Percentiles rank a stretch among this genome's conserved stretches.
phyloP scores from a whole-genome alignment of 805 yeast genomes.

The Suhomyces sp. region DNA sequence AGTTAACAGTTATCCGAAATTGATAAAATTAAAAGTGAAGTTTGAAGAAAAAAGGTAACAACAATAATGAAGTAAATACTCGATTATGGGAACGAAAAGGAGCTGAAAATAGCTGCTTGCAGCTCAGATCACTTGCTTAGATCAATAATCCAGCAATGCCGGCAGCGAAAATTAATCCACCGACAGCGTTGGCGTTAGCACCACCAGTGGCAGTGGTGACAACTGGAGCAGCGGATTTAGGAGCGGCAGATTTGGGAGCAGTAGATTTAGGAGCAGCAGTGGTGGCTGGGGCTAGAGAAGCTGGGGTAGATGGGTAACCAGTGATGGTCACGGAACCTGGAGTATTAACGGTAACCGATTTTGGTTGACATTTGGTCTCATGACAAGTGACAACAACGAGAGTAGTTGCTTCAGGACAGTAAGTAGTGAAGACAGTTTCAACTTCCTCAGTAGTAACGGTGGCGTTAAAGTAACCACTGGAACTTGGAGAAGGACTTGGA shows the following conservation, averaged over 20 bases:
- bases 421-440: conserved; percentile 36
- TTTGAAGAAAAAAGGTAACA: neutral
- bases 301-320: conserved; percentile 13
- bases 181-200: conserved; percentile 9
- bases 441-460: conserved; percentile 27
- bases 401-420: conserved; percentile 36
- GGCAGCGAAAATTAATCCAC: conserved; percentile 5
- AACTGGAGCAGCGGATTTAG: conserved; percentile 5
- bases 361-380: conserved; percentile 24
- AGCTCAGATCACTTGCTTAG: neutral
- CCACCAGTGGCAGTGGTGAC: conserved; percentile 8
- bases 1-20: neutral
- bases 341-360: conserved; percentile 27
- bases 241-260: neutral
- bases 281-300: neutral
- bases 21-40: neutral
- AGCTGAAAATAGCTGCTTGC: neutral
- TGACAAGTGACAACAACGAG: conserved; percentile 32
- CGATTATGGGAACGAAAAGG: neutral
- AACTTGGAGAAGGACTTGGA: neutral
- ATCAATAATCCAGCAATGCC: neutral
- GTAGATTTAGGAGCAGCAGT: neutral
- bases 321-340: conserved; percentile 33
- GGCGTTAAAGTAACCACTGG: conserved; percentile 1
- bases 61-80: neutral